Evolutionary conservation across 768 basidiomycete species (phyloP).

Genomic region (Mycena rosella): DNA sequence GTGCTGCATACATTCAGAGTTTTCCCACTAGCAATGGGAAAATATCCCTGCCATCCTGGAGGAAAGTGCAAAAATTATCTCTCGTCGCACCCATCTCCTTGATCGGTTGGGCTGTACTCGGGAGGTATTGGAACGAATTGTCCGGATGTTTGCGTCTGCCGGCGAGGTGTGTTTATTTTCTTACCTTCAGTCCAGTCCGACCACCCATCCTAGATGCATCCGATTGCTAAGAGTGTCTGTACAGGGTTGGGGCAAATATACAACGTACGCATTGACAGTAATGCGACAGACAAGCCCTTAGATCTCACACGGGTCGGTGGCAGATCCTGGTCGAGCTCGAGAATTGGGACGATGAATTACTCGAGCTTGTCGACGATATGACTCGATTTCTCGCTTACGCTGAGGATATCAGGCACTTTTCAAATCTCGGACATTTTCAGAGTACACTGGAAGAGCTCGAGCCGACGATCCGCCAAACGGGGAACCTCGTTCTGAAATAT

Average conservation of each 20-base stretch:
- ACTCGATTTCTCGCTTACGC: conserved; percentile 5
- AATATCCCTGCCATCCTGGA: not conserved
- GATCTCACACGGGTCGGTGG: not conserved
- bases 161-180: conserved; percentile 12
- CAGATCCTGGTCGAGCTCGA: conserved; percentile 11
- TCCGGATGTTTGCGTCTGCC: not conserved
- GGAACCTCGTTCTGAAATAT: conserved; percentile 26
- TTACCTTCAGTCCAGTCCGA: not conserved
- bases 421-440: not conserved
- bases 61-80: not conserved
- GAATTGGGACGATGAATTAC: conserved; percentile 21
- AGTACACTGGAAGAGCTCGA: not conserved
- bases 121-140: conserved; percentile 1
- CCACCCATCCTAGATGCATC: conserved; percentile 1
- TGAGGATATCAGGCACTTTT: conserved; percentile 4
- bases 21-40: not conserved
- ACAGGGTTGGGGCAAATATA: conserved; percentile 14
- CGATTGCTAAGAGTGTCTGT: conserved; percentile 16
- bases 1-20: not conserved
- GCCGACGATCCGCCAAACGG: conserved; percentile 1
- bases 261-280: not conserved
- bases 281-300: not conserved
- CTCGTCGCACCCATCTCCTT: conserved; percentile 9
- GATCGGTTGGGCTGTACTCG: conserved; percentile 17
- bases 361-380: conserved; percentile 28